Conservation (phyloP, 345 rosid genomes). For the Crucihimalaya himalaica region DNA sequence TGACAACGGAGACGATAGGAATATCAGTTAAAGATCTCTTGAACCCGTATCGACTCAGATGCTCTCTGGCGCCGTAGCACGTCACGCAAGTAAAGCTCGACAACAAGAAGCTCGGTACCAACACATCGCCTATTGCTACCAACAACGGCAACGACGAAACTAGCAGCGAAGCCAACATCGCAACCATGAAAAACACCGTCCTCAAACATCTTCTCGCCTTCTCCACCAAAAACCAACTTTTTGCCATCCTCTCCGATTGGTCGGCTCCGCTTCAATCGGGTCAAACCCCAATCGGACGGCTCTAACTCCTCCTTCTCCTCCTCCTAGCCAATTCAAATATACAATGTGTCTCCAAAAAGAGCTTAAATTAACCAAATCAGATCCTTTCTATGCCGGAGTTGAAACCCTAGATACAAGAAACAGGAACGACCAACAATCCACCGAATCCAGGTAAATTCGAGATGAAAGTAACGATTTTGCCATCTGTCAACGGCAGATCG, state of each 20-base stretch:
- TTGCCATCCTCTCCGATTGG: slow-evolving; percentile 36
- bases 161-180: slow-evolving; percentile 80
- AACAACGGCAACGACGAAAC: slow-evolving; percentile 76
- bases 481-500: slow-evolving; percentile 19
- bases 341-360: neutral
- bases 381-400: slow-evolving; percentile 36
- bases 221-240: slow-evolving; percentile 52
- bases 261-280: neutral
- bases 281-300: slow-evolving; percentile 6
- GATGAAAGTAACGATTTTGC: slow-evolving; percentile 7
- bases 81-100: slow-evolving; percentile 72
- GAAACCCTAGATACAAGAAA: slow-evolving; percentile 40
- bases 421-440: neutral
- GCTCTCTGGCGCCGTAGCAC: slow-evolving; percentile 63
- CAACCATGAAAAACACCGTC: slow-evolving; percentile 81
- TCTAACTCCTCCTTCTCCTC: neutral
- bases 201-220: slow-evolving; percentile 61
- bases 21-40: slow-evolving; percentile 74
- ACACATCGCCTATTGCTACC: slow-evolving; percentile 67
- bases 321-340: neutral
- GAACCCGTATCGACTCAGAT: slow-evolving; percentile 62
- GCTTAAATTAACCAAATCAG: neutral
- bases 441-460: neutral
- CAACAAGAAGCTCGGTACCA: slow-evolving; percentile 57
- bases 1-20: slow-evolving; percentile 68